phyloP scores from a whole-genome alignment of 2,329 filamentous ascomycete species.

The Colletotrichum aenigma region DNA sequence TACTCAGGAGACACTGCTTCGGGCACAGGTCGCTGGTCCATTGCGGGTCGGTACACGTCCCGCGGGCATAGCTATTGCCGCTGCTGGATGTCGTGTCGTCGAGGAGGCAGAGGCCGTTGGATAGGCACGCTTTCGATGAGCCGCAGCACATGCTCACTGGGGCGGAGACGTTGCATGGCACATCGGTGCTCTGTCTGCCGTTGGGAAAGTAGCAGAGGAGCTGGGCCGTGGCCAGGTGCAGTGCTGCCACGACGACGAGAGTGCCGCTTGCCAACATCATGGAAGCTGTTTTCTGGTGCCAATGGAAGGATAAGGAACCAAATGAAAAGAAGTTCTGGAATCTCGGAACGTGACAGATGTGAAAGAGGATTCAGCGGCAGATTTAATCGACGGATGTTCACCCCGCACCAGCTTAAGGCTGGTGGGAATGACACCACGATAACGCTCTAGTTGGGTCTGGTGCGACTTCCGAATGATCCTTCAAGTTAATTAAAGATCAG shows the following conservation, averaged over 20 bases:
- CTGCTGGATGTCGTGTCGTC: neutral
- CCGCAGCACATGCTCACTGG: neutral
- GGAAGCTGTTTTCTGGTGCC: neutral
- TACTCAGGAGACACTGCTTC: neutral
- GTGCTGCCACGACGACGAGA: neutral
- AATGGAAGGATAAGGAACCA: fast-evolving
- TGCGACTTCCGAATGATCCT: neutral
- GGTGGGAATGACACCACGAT: neutral
- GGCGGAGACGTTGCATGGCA: neutral
- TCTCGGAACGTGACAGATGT: neutral
- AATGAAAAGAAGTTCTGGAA: neutral
- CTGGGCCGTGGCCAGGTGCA: neutral
- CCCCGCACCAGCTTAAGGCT: neutral
- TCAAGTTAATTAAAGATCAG: neutral
- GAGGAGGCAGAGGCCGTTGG: neutral
- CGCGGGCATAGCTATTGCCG: neutral
- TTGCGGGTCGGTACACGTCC: neutral
- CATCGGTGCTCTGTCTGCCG: neutral
- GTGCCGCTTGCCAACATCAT: neutral
- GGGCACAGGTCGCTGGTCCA: neutral
- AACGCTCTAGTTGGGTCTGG: neutral
- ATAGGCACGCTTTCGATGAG: neutral
- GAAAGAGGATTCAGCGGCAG: neutral
- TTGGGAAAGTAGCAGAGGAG: neutral
- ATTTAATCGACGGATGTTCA: neutral